These are phyloP conservation scores for Aureobasidium subglaciale DNA, from an alignment of 2,329 filamentous ascomycete genomes.

Conservation along the genomic window DNA sequence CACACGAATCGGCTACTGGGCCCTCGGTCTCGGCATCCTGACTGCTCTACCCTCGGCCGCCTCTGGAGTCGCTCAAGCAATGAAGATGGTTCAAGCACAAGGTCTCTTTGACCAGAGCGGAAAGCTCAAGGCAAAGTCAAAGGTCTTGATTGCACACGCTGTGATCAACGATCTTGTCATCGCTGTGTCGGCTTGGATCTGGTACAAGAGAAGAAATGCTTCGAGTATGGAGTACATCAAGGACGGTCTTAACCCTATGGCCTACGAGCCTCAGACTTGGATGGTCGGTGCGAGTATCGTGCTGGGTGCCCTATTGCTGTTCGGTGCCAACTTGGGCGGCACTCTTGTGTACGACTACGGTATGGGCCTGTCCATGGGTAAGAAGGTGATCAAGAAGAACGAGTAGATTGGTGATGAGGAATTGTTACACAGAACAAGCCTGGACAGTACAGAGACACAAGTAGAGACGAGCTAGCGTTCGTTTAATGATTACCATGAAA, in stretches of 20 bases:
- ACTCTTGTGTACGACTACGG: conserved; percentile 40
- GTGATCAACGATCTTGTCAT: conserved; percentile 37
- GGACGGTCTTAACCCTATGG: conserved; percentile 21
- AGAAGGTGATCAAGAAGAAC: conserved; percentile 24
- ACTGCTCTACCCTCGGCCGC: conserved; percentile 28
- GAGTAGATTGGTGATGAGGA: background rate
- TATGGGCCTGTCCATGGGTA: conserved; percentile 33
- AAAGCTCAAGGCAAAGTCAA: conserved; percentile 35
- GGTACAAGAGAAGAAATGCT: conserved; percentile 33
- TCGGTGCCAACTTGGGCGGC: conserved; percentile 38
- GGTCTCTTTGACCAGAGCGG: conserved; percentile 33
- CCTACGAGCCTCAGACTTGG: conserved; percentile 29
- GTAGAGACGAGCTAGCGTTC: background rate
- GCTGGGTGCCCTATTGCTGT: conserved; percentile 30
- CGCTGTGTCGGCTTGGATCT: conserved; percentile 35
- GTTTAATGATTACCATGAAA: conserved; percentile 9
- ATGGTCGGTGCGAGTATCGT: conserved; percentile 33
- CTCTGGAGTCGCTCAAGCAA: conserved; percentile 31
- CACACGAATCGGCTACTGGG: conserved; percentile 38
- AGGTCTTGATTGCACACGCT: conserved; percentile 37
- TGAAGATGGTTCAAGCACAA: conserved; percentile 36
- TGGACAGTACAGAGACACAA: background rate
- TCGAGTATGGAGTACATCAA: conserved; percentile 22
- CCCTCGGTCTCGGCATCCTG: conserved; percentile 35
- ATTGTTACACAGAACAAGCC: background rate